Conservation (phyloP, 371 early-diverging fungal species). For the Apophysomyces trapeziformis region DNA sequence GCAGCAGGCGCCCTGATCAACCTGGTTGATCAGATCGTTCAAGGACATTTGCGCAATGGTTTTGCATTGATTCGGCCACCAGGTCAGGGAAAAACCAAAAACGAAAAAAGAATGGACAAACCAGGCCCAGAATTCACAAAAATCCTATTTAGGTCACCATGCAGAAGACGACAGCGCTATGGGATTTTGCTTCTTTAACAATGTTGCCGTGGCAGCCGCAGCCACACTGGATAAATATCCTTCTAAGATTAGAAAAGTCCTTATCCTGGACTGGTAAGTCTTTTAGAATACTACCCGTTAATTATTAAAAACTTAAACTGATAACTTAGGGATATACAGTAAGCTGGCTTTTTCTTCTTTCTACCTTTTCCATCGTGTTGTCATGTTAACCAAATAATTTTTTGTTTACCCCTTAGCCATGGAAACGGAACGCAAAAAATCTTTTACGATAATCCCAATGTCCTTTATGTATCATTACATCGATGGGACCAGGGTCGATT, state of each 20-base stretch:
- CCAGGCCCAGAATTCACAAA: background rate
- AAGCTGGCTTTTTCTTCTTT: slow-evolving; percentile 21
- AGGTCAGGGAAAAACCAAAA: slow-evolving; percentile 32
- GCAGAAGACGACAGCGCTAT: slow-evolving; percentile 69
- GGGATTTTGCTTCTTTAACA: slow-evolving; percentile 76
- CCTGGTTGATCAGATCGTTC: slow-evolving; percentile 56
- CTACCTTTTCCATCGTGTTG: background rate
- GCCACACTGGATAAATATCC: slow-evolving; percentile 55
- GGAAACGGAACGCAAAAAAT: slow-evolving; percentile 73
- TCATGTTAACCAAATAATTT: background rate
- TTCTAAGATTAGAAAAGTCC: slow-evolving; percentile 51
- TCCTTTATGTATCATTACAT: slow-evolving; percentile 70
- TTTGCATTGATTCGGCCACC: slow-evolving; percentile 71
- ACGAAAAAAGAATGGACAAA: background rate
- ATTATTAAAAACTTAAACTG: background rate
- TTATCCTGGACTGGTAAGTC: slow-evolving; percentile 64
- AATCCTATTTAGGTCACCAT: slow-evolving; percentile 55
- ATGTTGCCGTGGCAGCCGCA: slow-evolving; percentile 68
- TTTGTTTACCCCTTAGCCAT: slow-evolving; percentile 40
- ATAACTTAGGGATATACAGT: slow-evolving; percentile 66
- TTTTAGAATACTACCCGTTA: background rate
- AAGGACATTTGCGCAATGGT: slow-evolving; percentile 62
- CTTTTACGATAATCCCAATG: slow-evolving; percentile 68
- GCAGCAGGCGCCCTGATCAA: slow-evolving; percentile 63
- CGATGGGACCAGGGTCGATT: slow-evolving; percentile 69